Evolutionary conservation across 345 rosid genomes (phyloP).

Genomic region (Zanthoxylum bungeanum): DNA sequence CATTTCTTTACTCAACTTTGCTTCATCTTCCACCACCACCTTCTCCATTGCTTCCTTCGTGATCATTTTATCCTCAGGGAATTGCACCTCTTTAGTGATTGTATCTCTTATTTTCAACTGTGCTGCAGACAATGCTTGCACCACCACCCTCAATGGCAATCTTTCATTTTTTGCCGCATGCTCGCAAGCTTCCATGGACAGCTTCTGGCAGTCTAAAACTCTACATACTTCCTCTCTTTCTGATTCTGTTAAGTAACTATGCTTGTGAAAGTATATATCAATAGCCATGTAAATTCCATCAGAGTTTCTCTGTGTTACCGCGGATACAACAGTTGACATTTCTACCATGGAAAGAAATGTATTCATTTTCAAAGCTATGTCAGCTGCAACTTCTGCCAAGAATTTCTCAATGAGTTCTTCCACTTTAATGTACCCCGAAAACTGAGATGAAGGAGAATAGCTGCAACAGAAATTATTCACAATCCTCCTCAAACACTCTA

Average conservation of each 20-base stretch:
- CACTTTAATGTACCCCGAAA: conserved; percentile 34
- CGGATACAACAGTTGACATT: conserved; percentile 44
- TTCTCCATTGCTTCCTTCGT: conserved; percentile 19
- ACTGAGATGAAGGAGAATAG: conserved; percentile 21
- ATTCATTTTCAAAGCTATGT: conserved; percentile 43
- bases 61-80: conserved; percentile 19
- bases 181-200: conserved; percentile 63
- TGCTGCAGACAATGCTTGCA: conserved; percentile 46
- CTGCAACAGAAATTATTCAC: conserved; percentile 52
- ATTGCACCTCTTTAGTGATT: conserved; percentile 32
- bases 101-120: conserved; percentile 65
- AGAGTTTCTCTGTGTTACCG: conserved; percentile 38
- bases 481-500: conserved; percentile 54
- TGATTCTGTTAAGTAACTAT: conserved; percentile 47
- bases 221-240: conserved; percentile 68
- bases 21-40: conserved; percentile 20
- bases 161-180: conserved; percentile 59
- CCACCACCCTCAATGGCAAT: conserved; percentile 59
- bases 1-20: conserved; percentile 39
- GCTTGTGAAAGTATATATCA: conserved; percentile 65
- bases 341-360: conserved; percentile 54
- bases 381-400: conserved; percentile 52
- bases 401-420: conserved; percentile 72
- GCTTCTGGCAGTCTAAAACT: conserved; percentile 58
- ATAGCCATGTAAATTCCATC: conserved; percentile 75